Percentiles rank a stretch among this genome's conserved stretches.
Conservation (phyloP, 331 rosid species). For the Acacia concinna region DNA sequence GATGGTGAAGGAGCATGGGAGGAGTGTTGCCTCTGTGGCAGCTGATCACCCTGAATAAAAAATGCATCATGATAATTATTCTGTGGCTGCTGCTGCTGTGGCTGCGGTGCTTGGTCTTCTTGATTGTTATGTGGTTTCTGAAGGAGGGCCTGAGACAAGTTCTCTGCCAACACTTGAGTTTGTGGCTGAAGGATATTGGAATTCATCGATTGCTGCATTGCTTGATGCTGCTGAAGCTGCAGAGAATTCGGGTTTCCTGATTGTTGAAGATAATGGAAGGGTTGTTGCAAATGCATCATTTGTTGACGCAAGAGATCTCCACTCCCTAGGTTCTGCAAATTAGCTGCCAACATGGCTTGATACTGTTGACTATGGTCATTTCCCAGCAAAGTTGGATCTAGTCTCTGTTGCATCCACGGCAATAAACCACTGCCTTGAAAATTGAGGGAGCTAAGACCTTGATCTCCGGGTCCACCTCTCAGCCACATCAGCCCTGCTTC, state of each 20-base stretch:
- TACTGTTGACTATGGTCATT: constrained; percentile 78
- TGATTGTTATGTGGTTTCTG: constrained; percentile 68
- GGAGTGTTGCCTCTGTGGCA: constrained; percentile 63
- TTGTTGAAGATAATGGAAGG: constrained; percentile 67
- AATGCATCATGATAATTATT: constrained; percentile 51
- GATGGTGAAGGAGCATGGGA: constrained; percentile 60
- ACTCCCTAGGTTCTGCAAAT: constrained; percentile 68
- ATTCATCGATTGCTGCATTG: constrained; percentile 54
- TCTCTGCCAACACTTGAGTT: constrained; percentile 55
- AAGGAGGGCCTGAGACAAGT: constrained; percentile 64
- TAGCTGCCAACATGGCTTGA: constrained; percentile 86
- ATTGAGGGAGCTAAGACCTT: constrained; percentile 64
- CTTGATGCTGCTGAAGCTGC: constrained; percentile 73
- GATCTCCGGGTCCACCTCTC: constrained; percentile 73
- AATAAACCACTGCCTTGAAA: constrained; percentile 69
- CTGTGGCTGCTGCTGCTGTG: constrained; percentile 45
- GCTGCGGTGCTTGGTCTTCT: constrained; percentile 64
- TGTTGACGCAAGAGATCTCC: constrained; percentile 79
- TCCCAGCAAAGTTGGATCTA: constrained; percentile 67
- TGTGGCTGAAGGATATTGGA: constrained; percentile 62
- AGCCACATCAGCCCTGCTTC: constrained; percentile 82
- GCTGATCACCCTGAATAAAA: constrained; percentile 61
- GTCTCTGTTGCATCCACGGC: constrained; percentile 92
- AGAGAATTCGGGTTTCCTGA: constrained; percentile 54
- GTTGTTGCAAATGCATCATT: constrained; percentile 79